Percentiles rank a stretch among this genome's conserved stretches.
Evolutionary conservation across 78 protist genomes (phyloP).

Genomic region (Diacronema lutheri): DNA sequence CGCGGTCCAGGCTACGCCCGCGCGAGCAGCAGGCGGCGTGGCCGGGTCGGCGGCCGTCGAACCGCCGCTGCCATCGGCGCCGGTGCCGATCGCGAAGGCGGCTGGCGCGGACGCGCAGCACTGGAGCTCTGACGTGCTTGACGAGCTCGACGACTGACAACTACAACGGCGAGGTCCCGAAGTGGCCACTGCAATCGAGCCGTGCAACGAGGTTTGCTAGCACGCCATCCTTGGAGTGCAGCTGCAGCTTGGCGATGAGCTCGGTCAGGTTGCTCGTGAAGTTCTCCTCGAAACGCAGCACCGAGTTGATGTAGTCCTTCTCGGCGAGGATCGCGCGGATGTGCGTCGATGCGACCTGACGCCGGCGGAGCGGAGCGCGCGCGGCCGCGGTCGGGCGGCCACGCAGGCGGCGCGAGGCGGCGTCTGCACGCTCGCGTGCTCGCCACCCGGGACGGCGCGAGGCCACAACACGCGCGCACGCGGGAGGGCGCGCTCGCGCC

Average conservation of each 20-base stretch:
- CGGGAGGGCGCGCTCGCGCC: neutral
- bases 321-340: neutral
- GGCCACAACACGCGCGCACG: no score
- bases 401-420: neutral
- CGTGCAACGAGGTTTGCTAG: neutral
- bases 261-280: neutral
- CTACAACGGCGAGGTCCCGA: no score
- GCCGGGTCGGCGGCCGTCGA: no score
- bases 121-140: no score
- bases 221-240: neutral
- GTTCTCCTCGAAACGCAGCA: neutral
- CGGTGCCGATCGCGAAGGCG: no score
- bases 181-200: neutral
- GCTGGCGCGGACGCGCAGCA: no score
- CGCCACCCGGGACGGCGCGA: no score
- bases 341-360: neutral
- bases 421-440: neutral
- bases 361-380: neutral
- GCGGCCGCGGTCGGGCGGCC: neutral
- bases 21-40: no score
- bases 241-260: neutral
- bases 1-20: no score
- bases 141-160: no score
- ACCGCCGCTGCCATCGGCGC: no score
- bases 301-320: neutral